Evolutionary conservation across 1,284 basidiomycete genomes (phyloP), one percentile per base, ranked within the genome.

Genomic region (Mycosarcoma mackinlayi): DNA sequence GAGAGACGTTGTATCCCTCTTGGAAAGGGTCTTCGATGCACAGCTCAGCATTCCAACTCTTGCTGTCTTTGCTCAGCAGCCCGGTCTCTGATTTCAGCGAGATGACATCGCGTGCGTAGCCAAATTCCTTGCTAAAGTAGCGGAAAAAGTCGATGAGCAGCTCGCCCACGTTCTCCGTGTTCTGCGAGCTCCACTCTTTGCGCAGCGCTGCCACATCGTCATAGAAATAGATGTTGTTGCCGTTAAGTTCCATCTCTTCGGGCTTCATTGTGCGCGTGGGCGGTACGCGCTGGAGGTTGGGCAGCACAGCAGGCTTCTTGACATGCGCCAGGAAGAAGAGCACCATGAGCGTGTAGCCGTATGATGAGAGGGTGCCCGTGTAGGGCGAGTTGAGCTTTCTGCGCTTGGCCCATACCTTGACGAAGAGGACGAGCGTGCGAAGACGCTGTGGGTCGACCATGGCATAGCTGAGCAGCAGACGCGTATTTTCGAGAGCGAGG

Each of bases 381-480:
- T 97, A 98, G 18, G 95, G 94, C 58, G 93, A 96, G 84, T 98
- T 97, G 84, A 98, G 96, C 88, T 96, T 94, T 84, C 92, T 88
- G 83, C 94, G 88, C 86, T 98, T 98, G 79, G 93, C 93, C 95
- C 95, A 98, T 30, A 98, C 93, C 87, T 98, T 98, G 81, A 98
- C 88, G 85, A 98, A 98, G 56, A 98, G 87, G 40, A 98, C 95
- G 83, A 98, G 87, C 0, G 93, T 94, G 68, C 94, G 88, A 54
- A 98, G 90, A 72, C 95, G 89, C 33, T 92, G 91, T 14, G 94
- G 93, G 84, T 98, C 95, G 75, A 98, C 90, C 87, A 94, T 94
- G 73, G 95, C 94, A 84, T 98, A 98, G 79, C 93, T 98, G 87
- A 96, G 91, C 60, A 98, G 86, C 65, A 98, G 85, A 45, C 96